Conservation (phyloP, 306 rosid species). For the Fragaria nilgerrensis region DNA sequence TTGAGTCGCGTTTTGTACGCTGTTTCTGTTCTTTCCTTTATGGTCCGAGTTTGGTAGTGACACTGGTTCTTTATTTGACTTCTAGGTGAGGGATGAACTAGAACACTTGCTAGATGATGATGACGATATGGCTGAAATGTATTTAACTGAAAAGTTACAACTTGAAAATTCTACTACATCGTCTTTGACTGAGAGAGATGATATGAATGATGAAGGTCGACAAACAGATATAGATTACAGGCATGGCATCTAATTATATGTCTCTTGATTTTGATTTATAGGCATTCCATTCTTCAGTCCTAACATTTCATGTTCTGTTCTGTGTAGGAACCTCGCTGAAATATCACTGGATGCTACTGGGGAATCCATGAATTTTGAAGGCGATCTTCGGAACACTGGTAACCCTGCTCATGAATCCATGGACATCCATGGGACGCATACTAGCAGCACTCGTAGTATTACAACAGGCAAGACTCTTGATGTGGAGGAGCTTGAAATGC, state of each 20-base stretch:
- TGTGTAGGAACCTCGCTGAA: slow-evolving; percentile 46
- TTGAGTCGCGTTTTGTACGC: background rate
- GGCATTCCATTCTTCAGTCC: background rate
- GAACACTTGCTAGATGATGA: slow-evolving; percentile 95
- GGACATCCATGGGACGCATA: slow-evolving; percentile 69
- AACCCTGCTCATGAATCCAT: slow-evolving; percentile 33
- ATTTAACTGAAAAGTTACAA: slow-evolving; percentile 79
- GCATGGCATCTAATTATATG: slow-evolving; percentile 39
- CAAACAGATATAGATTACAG: slow-evolving; percentile 44
- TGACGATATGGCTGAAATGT: slow-evolving; percentile 99
- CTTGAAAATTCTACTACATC: slow-evolving; percentile 62
- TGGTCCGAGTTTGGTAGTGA: background rate
- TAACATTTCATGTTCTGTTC: slow-evolving; percentile 8
- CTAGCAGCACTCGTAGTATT: slow-evolving; percentile 61
- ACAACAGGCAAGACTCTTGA: slow-evolving; percentile 60
- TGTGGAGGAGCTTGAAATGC: slow-evolving; percentile 98
- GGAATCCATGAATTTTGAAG: slow-evolving; percentile 32
- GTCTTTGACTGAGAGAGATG: slow-evolving; percentile 40
- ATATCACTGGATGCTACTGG: slow-evolving; percentile 56
- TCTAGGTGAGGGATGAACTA: slow-evolving; percentile 83
- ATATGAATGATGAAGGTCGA: slow-evolving; percentile 40
- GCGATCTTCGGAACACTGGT: slow-evolving; percentile 36
- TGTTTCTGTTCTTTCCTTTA: background rate
- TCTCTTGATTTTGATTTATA: slow-evolving; percentile 10
- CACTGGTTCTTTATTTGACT: background rate